These are phyloP conservation scores for Petunia secreta DNA, from an alignment of 257 asterid species.

Conservation along the genomic window DNA sequence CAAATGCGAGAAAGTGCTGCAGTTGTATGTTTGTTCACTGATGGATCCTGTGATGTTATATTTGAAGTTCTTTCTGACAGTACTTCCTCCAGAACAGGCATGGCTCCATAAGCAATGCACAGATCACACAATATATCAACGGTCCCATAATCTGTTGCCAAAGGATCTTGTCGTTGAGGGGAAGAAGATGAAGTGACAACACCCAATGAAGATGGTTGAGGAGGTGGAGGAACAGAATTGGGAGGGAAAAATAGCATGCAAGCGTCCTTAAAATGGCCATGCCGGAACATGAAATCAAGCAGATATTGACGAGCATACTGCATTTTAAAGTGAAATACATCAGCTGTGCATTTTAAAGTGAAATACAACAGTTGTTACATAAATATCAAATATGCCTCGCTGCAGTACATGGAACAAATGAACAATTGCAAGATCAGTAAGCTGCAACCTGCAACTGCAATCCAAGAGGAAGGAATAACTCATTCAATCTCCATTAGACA, in stretches of 20 bases:
- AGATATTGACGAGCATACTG: constrained; percentile 94
- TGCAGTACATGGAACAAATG: constrained; percentile 4
- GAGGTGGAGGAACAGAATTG: constrained; percentile 68
- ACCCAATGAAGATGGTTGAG: constrained; percentile 68
- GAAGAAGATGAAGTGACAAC: constrained; percentile 74
- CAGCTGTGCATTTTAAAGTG: too few species aligned
- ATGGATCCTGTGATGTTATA: constrained; percentile 49
- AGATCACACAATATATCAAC: constrained; percentile 87
- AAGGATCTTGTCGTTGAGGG: constrained; percentile 82
- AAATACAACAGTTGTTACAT: not conserved
- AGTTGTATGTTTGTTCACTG: constrained; percentile 73
- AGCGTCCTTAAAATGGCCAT: constrained; percentile 86
- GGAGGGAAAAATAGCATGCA: constrained; percentile 85
- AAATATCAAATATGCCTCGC: constrained; percentile 21
- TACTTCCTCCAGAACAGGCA: constrained; percentile 86
- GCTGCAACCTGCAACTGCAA: too few species aligned
- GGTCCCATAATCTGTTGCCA: constrained; percentile 91
- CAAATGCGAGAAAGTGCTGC: constrained; percentile 94
- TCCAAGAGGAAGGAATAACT: constrained; percentile 21
- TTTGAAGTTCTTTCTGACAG: constrained; percentile 60
- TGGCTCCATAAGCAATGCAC: constrained; percentile 86
- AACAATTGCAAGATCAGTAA: constrained; percentile 11
- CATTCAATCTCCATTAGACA: not conserved
- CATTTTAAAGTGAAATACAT: constrained; percentile 37
- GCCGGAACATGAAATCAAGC: constrained; percentile 91